Base-by-base conservation (phyloP, 192 early-diverging fungal species). In the Coemansia sp. region DNA sequence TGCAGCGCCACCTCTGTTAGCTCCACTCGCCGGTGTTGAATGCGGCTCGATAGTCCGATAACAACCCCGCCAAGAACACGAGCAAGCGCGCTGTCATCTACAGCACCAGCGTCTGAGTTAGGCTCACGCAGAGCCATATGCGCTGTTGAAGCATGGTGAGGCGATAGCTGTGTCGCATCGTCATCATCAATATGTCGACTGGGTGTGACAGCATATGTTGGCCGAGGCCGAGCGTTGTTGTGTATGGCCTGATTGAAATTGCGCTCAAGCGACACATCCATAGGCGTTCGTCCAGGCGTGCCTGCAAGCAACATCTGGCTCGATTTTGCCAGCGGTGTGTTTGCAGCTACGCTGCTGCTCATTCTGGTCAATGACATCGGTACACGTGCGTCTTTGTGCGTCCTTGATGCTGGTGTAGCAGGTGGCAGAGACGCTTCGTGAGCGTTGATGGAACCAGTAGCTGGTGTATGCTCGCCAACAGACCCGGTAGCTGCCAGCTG, bases 211-310 rank as follows among this genome's bases (percentile, higher is more conserved):
- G n/a, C 23, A 4, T 63, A 29, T 53, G 22, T 23, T 19, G 19
- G 2, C 22, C 35, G 27, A 2, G 21, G n/a, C 35, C 56, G 56
- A 21, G 11, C 32, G 24, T 70, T 72, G 62, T 72, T 75, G 32
- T 63, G 62, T 47, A 72, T 59, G 8, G 78, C 78, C 15, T 63
- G 73, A 23, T 62, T 58, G 3, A 81, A 41, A 61, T 69, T 72
- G 15, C 63, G 69, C 37, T 81, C 78, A 2, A 81, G 69, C 11
- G 78, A 75, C 1, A 75, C 15, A 39, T 69, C 78, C 3, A 81
- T 66, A 4, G 78, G 78, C 1, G 78, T 81, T 0, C 65, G 58
- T 19, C 78, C 78, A 7, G 78, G 78, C 22, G 78, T 81, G 4
- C 39, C 68, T 27, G 41, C 24, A 7, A 41, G 25, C 32, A 55